phyloP scores from a whole-genome alignment of 371 early-diverging fungal genomes.

The Basidiobolus meristosporus region DNA sequence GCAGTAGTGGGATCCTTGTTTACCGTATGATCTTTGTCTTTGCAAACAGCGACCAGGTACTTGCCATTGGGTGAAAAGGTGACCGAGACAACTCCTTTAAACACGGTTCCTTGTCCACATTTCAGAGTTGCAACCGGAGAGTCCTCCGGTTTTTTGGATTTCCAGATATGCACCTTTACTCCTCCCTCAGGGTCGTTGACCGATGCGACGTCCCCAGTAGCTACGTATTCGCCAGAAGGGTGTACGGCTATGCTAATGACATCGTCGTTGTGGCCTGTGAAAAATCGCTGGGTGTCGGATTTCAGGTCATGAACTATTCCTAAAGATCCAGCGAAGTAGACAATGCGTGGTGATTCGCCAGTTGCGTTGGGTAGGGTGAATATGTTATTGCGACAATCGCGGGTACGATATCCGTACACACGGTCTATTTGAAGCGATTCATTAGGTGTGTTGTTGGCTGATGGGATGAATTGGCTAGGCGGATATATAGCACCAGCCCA shows the following conservation, averaged over 20 bases:
- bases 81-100: background rate
- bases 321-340: background rate
- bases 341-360: background rate
- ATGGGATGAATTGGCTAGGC: background rate
- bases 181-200: background rate
- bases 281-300: background rate
- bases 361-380: background rate
- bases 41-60: background rate
- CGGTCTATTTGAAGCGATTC: background rate
- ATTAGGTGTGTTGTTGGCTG: background rate
- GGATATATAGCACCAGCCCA: conserved; percentile 1
- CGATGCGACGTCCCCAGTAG: background rate
- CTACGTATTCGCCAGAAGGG: background rate
- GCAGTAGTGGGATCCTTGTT: background rate
- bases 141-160: background rate
- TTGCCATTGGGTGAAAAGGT: background rate
- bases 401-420: background rate
- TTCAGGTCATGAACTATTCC: background rate
- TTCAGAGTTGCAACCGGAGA: background rate
- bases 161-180: background rate
- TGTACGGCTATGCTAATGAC: background rate
- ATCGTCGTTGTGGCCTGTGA: background rate
- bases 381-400: background rate
- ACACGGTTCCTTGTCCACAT: background rate
- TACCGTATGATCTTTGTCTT: background rate